phyloP scores from a whole-genome alignment of 257 asterid genomes.

The Thymus mandschuricus region DNA sequence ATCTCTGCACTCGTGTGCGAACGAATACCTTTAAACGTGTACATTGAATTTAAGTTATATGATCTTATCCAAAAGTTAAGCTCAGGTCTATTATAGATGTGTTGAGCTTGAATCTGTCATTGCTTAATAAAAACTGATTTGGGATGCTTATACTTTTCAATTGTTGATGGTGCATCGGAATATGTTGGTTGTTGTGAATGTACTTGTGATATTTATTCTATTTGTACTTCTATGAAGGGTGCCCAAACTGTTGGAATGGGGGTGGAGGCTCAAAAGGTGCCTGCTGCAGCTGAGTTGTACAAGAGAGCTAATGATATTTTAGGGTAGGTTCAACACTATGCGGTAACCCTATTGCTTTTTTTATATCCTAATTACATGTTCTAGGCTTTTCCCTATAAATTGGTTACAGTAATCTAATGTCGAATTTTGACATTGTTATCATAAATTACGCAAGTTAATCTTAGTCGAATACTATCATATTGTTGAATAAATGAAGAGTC shows the following conservation, averaged over 20 bases:
- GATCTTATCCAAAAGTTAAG: neutral
- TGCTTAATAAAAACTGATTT: neutral
- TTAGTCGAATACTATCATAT: neutral
- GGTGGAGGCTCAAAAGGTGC: slow-evolving; percentile 87
- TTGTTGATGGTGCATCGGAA: slow-evolving; percentile 17
- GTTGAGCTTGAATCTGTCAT: slow-evolving; percentile 5
- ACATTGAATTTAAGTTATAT: neutral
- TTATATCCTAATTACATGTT: neutral
- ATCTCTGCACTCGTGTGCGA: neutral
- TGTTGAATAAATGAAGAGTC: slow-evolving; percentile 12
- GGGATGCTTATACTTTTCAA: neutral
- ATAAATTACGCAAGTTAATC: neutral
- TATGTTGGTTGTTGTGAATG: neutral
- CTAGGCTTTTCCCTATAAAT: neutral
- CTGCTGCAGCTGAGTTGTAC: slow-evolving; percentile 92
- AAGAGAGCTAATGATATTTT: slow-evolving; percentile 78
- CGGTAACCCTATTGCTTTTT: neutral
- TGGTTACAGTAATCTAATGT: slow-evolving; percentile 15
- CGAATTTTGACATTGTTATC: neutral
- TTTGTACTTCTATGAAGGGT: slow-evolving; percentile 60
- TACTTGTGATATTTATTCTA: slow-evolving; percentile 8
- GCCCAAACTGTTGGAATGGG: slow-evolving; percentile 99
- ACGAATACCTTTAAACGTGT: neutral
- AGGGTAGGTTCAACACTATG: slow-evolving; percentile 54
- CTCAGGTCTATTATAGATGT: neutral